Base-by-base conservation (phyloP, 140 eudicot species). In the Oenanthe javanica region DNA sequence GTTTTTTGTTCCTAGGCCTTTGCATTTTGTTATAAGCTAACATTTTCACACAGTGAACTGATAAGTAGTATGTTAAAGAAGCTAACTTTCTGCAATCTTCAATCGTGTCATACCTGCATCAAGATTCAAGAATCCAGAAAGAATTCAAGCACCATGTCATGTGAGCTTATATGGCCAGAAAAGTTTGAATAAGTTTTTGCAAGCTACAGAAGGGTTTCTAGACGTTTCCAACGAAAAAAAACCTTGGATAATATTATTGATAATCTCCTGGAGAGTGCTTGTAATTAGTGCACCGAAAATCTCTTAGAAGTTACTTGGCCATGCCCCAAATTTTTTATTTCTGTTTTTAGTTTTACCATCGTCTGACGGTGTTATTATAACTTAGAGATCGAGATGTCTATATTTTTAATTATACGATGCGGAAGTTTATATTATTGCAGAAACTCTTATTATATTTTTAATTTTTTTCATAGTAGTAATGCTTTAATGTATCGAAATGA, bases 401-500 rank as follows among this genome's bases (percentile, higher is more conserved):
- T 3, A 19, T 8, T 6, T 61, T 23, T n/a, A 9, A 6, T 36
- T 15, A 69, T 63, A 27, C 25, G 16, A 63, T 9, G 69, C 10
- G 13, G 10, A 67, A 31, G 18, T 3, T 19, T 69, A 5, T 13
- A 14, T 31, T 14, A 36, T 69, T 69, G 46, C 18, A 15, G n/a
- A 13, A 36, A 69, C 9, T 13, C 45, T 66, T 66, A 31, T 13
- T 5, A 69, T 5, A 36, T n/a, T 4, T 9, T 14, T 9, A 61
- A 7, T 7, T 46, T 46, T 47, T 0, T 7, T 21, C 18, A 0
- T 46, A 12, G 47, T 69, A 63, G 71, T 43, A 18, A 42, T 54
- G 31, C 72, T 80, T 82, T 66, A 47, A 72, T 76, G 87, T 82
- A 82, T 91, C 77, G 78, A 80, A 36, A 89, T 84, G 87, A 85